Conservation (phyloP, 176 grass and related monocot species). For the Ensete glaucum region DNA sequence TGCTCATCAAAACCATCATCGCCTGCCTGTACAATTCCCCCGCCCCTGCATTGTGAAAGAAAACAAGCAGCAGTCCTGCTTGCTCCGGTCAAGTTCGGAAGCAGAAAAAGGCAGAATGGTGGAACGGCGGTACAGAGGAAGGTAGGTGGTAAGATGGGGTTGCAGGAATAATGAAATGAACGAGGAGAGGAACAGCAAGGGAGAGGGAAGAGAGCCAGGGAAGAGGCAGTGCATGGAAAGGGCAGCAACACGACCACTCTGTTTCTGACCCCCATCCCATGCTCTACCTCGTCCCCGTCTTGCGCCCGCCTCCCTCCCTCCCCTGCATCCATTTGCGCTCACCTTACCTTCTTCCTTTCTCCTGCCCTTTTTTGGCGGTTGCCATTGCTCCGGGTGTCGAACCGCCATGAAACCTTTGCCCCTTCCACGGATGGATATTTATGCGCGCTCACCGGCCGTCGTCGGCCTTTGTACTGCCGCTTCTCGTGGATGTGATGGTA, state of each 20-base stretch:
- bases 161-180: background rate
- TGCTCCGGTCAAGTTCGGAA: too few relatives aligned
- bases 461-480: background rate
- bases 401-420: background rate
- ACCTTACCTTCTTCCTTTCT: background rate
- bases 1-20: too few relatives aligned
- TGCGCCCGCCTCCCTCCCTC: background rate
- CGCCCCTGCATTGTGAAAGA: too few relatives aligned
- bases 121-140: too few relatives aligned
- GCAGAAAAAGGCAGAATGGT: too few relatives aligned
- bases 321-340: background rate
- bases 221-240: conserved; percentile 30
- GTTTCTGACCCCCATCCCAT: conserved; percentile 18
- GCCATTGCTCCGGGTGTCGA: too few relatives aligned
- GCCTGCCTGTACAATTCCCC: too few relatives aligned
- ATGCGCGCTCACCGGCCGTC: background rate
- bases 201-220: conserved; percentile 14
- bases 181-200: background rate
- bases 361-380: background rate
- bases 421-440: background rate
- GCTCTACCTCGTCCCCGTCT: conserved; percentile 23
- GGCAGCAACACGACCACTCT: background rate
- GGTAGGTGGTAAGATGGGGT: too few relatives aligned
- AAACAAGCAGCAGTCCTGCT: too few relatives aligned
- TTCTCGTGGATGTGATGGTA: background rate